These are phyloP conservation scores for Aspergillus intermedius DNA, from an alignment of 2,329 filamentous ascomycete genomes.

Conservation along the genomic window DNA sequence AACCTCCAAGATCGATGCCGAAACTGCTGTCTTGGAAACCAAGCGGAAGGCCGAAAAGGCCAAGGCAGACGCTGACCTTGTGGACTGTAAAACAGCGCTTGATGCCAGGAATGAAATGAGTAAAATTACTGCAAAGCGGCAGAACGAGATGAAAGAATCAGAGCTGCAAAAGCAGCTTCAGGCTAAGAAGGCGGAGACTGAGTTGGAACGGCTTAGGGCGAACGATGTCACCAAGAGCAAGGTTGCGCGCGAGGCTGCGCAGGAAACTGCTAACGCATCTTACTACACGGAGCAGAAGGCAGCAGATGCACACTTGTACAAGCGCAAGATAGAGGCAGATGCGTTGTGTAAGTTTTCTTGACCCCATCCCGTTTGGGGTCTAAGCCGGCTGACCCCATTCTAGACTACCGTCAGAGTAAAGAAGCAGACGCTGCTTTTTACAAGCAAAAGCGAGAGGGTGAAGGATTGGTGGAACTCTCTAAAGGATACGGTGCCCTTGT, in stretches of 20 bases:
- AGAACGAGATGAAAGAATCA: slow-evolving; percentile 69
- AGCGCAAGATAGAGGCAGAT: slow-evolving; percentile 36
- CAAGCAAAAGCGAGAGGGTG: slow-evolving; percentile 64
- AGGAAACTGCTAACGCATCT: slow-evolving; percentile 43
- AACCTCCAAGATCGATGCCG: slow-evolving; percentile 80
- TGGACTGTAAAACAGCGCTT: slow-evolving; percentile 65
- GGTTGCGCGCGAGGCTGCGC: slow-evolving; percentile 40
- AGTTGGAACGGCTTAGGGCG: slow-evolving; percentile 72
- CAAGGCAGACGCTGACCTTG: slow-evolving; percentile 67
- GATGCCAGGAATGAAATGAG: slow-evolving; percentile 68
- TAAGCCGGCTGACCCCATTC: slow-evolving; percentile 1
- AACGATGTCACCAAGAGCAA: slow-evolving; percentile 70
- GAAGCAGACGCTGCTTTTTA: slow-evolving; percentile 36
- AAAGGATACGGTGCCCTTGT: slow-evolving; percentile 70
- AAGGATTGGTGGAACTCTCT: slow-evolving; percentile 70
- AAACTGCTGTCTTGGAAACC: slow-evolving; percentile 77
- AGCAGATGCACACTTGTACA: slow-evolving; percentile 46
- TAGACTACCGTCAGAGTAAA: slow-evolving; percentile 24
- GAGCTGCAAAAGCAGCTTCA: slow-evolving; percentile 75
- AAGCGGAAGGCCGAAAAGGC: slow-evolving; percentile 78
- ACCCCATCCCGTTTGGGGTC: background rate
- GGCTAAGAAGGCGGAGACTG: slow-evolving; percentile 67
- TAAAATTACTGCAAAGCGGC: slow-evolving; percentile 65
- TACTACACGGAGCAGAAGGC: slow-evolving; percentile 46
- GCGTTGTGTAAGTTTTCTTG: slow-evolving; percentile 22